phyloP scores from a whole-genome alignment of 768 basidiomycete species.

The Calocybe indica region DNA sequence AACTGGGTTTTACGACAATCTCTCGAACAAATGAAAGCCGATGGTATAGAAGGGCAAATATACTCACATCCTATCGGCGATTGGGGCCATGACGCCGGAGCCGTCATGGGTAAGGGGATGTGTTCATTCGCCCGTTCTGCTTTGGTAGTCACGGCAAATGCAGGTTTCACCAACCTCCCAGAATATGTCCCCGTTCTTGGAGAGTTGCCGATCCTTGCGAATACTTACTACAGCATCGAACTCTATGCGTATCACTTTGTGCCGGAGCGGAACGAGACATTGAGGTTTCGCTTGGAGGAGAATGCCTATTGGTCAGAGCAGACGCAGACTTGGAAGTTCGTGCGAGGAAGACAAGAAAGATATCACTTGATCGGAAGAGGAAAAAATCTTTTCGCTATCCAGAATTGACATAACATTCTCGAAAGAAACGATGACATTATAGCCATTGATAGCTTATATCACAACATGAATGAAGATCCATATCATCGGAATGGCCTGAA shows the following conservation, averaged over 20 bases:
- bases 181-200: conserved; percentile 40
- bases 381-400: conserved; percentile 13
- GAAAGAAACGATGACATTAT: too few species aligned
- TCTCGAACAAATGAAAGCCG: conserved; percentile 36
- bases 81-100: conserved; percentile 49
- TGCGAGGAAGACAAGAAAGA: conserved; percentile 42
- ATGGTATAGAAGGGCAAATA: conserved; percentile 41
- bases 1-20: conserved; percentile 37
- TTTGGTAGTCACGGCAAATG: not conserved
- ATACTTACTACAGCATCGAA: conserved; percentile 51
- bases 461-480: too few species aligned
- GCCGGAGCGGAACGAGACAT: conserved; percentile 40
- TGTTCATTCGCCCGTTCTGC: not conserved
- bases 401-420: conserved; percentile 7
- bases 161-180: conserved; percentile 40
- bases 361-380: conserved; percentile 35
- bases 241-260: conserved; percentile 44
- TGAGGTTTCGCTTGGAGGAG: conserved; percentile 40
- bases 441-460: too few species aligned
- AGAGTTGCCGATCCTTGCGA: conserved; percentile 38
- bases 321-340: conserved; percentile 39
- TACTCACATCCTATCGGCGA: conserved; percentile 52
- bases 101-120: conserved; percentile 34
- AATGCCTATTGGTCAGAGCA: conserved; percentile 35
- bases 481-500: too few species aligned